phyloP scores from a whole-genome alignment of 2,329 filamentous ascomycete species.

The Hypoxylon sp. region DNA sequence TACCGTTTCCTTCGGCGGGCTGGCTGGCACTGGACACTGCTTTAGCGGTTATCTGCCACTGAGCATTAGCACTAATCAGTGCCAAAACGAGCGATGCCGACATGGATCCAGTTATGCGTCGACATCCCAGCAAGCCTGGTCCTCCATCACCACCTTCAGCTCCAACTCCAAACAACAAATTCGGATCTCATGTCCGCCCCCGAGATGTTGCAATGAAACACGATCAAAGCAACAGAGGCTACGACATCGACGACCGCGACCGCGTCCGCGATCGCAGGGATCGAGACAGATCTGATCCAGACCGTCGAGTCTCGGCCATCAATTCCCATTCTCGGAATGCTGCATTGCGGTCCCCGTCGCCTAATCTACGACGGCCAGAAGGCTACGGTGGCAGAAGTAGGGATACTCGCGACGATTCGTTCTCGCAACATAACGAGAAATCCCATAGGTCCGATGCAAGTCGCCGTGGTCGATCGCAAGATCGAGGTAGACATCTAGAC shows the following conservation, averaged over 20 bases:
- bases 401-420: constrained; percentile 43
- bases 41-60: constrained; percentile 31
- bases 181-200: constrained; percentile 39
- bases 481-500: constrained; percentile 54
- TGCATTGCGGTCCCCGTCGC: constrained; percentile 45
- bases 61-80: constrained; percentile 33
- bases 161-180: constrained; percentile 39
- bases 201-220: constrained; percentile 59
- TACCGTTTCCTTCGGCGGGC: constrained; percentile 40
- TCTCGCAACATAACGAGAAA: constrained; percentile 52
- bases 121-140: constrained; percentile 40
- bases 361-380: constrained; percentile 44
- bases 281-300: constrained; percentile 52
- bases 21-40: constrained; percentile 25
- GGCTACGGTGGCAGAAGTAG: constrained; percentile 44
- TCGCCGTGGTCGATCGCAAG: constrained; percentile 55
- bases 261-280: constrained; percentile 49
- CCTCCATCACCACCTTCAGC: constrained; percentile 38
- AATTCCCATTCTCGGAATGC: constrained; percentile 38
- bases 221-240: constrained; percentile 54
- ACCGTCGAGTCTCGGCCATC: constrained; percentile 43
- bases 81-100: constrained; percentile 47
- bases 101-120: constrained; percentile 43
- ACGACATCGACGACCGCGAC: constrained; percentile 45
- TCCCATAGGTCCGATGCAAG: constrained; percentile 52